Evolutionary conservation across 208 protist genomes (phyloP).

Genomic region (Leishmania turanica): DNA sequence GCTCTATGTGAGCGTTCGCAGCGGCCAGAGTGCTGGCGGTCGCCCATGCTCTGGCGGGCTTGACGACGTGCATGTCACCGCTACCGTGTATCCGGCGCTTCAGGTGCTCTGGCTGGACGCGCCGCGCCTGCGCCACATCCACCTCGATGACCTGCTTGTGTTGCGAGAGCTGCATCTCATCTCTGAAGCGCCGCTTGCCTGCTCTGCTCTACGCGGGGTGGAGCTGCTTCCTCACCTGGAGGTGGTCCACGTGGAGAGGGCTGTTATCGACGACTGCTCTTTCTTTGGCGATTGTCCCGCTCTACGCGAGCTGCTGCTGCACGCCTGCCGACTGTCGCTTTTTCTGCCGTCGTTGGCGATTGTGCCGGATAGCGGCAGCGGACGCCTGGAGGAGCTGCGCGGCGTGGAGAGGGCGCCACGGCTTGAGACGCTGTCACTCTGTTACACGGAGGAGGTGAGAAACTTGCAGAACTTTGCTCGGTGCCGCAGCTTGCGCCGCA

Average conservation of each 20-base stretch:
- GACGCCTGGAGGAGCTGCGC: constrained; percentile 21
- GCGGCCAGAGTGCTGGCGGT: constrained; percentile 7
- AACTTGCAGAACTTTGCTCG: constrained; percentile 40
- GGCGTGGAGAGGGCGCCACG: constrained; percentile 44
- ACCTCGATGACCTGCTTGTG: constrained; percentile 11
- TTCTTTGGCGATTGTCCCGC: constrained; percentile 45
- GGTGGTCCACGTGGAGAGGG: constrained; percentile 59
- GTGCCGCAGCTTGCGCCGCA: constrained; percentile 41
- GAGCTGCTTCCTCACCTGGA: constrained; percentile 47
- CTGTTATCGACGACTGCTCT: constrained; percentile 38
- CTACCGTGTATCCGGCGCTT: constrained; percentile 29
- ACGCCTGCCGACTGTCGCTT: constrained; percentile 49
- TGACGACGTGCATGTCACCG: constrained; percentile 19
- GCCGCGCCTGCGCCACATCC: constrained; percentile 33
- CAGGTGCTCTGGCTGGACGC: constrained; percentile 67
- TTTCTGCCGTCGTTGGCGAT: constrained; percentile 3
- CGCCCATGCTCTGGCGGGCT: constrained; percentile 4
- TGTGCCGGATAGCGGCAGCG: background rate
- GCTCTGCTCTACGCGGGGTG: constrained; percentile 39
- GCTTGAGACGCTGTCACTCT: constrained; percentile 55
- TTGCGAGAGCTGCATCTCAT: constrained; percentile 63
- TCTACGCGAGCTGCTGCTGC: constrained; percentile 52
- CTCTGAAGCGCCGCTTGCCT: constrained; percentile 40
- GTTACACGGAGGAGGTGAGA: constrained; percentile 47
- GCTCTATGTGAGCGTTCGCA: constrained; percentile 32